Conservation (phyloP, 352 stramenopile genomes). For the Pythium monospermum region DNA sequence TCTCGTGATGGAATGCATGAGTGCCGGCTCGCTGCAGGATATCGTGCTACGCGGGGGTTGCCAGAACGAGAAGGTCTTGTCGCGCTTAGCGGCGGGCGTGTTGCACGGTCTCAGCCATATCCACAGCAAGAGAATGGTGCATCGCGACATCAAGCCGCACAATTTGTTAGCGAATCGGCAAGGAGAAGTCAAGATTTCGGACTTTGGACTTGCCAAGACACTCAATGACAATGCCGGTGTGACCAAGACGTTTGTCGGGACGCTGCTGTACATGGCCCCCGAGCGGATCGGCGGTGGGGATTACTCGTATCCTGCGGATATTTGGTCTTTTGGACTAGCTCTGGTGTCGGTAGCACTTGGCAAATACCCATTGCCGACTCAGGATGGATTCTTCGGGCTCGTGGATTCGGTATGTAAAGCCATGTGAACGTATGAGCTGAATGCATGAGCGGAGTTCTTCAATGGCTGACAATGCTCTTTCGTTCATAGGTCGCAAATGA, state of each 20-base stretch:
- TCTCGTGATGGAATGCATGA: constrained; percentile 93
- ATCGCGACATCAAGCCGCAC: constrained; percentile 91
- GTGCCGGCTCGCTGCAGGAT: constrained; percentile 87
- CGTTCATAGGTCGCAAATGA: constrained; percentile 67
- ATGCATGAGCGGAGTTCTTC: too few species aligned
- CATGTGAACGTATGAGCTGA: too few species aligned
- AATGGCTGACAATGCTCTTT: background rate
- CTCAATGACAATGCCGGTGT: constrained; percentile 67
- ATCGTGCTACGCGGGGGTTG: constrained; percentile 80
- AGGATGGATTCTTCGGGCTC: constrained; percentile 86
- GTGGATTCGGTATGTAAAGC: constrained; percentile 76
- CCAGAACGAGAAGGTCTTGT: constrained; percentile 78
- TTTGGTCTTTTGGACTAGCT: constrained; percentile 82
- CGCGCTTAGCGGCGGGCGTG: constrained; percentile 63
- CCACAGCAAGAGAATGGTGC: constrained; percentile 85
- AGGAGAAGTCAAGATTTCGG: constrained; percentile 86
- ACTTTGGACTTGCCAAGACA: constrained; percentile 81
- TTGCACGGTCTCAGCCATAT: constrained; percentile 82
- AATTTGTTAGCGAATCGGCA: constrained; percentile 87
- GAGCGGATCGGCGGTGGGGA: constrained; percentile 89
- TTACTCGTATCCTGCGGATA: constrained; percentile 87
- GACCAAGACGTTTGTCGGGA: constrained; percentile 92
- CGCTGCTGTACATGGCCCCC: constrained; percentile 92
- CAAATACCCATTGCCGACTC: constrained; percentile 78
- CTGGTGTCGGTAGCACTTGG: constrained; percentile 77